These are phyloP conservation scores for Orbilia ellipsospora DNA, from an alignment of 2,329 filamentous ascomycete species.

Conservation along the genomic window DNA sequence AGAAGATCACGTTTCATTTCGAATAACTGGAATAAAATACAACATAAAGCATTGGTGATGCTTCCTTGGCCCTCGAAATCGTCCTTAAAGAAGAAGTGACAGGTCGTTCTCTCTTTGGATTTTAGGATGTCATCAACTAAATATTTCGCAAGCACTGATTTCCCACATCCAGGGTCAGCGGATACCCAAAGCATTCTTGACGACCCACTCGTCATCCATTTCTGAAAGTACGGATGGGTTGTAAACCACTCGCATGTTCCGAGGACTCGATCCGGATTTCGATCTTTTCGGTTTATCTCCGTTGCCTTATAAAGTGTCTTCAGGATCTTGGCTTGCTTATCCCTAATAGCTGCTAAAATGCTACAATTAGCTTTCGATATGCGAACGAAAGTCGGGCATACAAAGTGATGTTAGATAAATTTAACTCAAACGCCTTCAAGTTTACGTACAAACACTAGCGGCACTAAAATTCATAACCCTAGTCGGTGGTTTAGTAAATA, in stretches of 20 bases:
- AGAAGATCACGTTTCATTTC: constrained; percentile 54
- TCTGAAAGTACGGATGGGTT: constrained; percentile 5
- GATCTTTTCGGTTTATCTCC: constrained; percentile 14
- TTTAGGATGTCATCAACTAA: constrained; percentile 61
- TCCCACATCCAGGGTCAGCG: constrained; percentile 65
- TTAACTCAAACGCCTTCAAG: too few species aligned
- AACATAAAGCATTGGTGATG: constrained; percentile 60
- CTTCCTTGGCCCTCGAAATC: constrained; percentile 61
- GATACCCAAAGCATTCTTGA: constrained; percentile 62
- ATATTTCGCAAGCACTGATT: constrained; percentile 64
- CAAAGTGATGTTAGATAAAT: too few species aligned
- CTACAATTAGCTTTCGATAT: too few species aligned
- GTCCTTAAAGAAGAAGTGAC: constrained; percentile 67
- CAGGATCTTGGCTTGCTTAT: neutral
- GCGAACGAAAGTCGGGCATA: too few species aligned
- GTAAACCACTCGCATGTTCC: constrained; percentile 43
- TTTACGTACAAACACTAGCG: too few species aligned
- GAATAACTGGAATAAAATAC: constrained; percentile 63
- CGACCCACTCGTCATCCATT: constrained; percentile 15
- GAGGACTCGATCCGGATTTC: constrained; percentile 32
- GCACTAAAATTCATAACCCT: too few species aligned
- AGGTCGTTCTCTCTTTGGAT: constrained; percentile 59
- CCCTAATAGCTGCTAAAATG: too few species aligned
- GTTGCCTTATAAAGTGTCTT: neutral
- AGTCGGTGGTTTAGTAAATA: too few species aligned